A percentile compares a stretch with the other conserved stretches of the same genome.
Evolutionary conservation across 306 rosid species (phyloP).

Genomic region (Dalbergia cochinchinensis): DNA sequence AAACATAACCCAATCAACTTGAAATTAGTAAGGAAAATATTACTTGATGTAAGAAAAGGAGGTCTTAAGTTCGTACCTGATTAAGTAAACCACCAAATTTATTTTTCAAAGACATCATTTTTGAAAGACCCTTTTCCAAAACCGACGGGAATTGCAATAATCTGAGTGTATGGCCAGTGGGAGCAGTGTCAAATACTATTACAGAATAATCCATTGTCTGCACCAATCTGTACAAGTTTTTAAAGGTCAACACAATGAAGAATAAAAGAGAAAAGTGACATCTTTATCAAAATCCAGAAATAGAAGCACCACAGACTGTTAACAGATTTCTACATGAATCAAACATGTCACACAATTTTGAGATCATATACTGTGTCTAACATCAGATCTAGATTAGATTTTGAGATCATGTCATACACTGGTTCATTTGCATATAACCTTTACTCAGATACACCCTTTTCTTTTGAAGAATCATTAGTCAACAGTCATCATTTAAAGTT

Average conservation of each 20-base stretch:
- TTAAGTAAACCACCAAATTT: constrained; percentile 88
- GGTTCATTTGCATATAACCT: not conserved
- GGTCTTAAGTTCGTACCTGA: constrained; percentile 66
- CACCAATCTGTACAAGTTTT: constrained; percentile 77
- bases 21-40: constrained; percentile 34
- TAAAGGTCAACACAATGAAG: constrained; percentile 28
- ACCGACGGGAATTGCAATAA: constrained; percentile 95
- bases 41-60: not conserved
- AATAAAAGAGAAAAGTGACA: not conserved
- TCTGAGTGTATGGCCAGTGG: constrained; percentile 98
- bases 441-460: not conserved
- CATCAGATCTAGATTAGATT: not conserved
- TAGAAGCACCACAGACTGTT: not conserved
- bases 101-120: constrained; percentile 93
- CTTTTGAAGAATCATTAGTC: constrained; percentile 24
- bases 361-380: not conserved
- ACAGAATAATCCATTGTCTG: constrained; percentile 99
- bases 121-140: constrained; percentile 94
- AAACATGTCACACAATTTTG: constrained; percentile 25
- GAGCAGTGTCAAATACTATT: constrained; percentile 97
- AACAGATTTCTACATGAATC: constrained; percentile 32
- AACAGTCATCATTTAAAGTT: not conserved
- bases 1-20: constrained; percentile 20
- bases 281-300: constrained; percentile 29
- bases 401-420: not conserved